Base-by-base conservation (phyloP, 106 monocot genomes). In the Dactylorhiza incarnata region DNA sequence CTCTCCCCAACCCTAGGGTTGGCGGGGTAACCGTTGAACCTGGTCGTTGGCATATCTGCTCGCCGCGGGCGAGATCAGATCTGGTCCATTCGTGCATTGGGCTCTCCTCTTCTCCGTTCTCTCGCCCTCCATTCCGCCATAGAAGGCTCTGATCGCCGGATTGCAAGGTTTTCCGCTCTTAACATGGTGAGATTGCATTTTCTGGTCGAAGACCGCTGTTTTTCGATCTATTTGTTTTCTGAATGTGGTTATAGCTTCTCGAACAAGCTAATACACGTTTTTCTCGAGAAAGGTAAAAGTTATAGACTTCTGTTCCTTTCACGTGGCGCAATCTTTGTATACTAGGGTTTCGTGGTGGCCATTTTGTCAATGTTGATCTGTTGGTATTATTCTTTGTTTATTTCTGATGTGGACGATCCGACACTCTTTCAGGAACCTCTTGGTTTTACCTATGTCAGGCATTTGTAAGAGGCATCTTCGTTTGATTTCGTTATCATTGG, bases 271-370 rank as follows among this genome's bases (percentile, higher is more conserved):
- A 15, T 52, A 11, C 52, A 2, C 9, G 9, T 52, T 69, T 46
- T 69, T 69, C 43, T 43, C 43, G 68, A 68, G 68, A 29, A 58
- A 62, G 61, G 12, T 25, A 65, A 65, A 65, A 65, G 65, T 26
- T 29, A 26, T 8, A 11, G 65, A 24, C 65, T 65, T 45, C 29
- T 66, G 45, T 7, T 46, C 6, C 16, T 46, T 65, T 65, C 5
- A 13, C 29, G 65, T 65, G 65, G 11, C 10, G 13, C 13, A 29
- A n/a, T 29, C 22, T 29, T 26, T 25, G 0, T 29, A 26, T 65
- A 13, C 65, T 65, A 65, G 25, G 65, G 26, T 65, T 29, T 65
- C 22, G 58, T 37, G 0, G 58, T 22, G 19, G 58, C 22, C 6
- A 7, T 59, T 59, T 59, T 22, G 19, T 9, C 58, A 59, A 59